Conservation (phyloP, 225 moss, liverwort and hornwort species). For the Pseudoscleropodium purum region DNA sequence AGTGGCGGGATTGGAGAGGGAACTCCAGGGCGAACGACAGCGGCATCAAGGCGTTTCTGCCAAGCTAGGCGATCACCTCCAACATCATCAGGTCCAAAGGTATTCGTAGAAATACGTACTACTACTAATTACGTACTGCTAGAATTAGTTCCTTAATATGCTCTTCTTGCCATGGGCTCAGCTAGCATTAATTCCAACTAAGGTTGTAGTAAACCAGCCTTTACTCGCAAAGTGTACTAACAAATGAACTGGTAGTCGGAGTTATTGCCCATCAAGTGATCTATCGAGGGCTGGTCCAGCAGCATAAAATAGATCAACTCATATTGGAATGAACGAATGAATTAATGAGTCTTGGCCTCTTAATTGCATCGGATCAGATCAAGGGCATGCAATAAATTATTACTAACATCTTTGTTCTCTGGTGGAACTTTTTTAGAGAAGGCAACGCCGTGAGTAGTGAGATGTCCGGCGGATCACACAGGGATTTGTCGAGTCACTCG, state of each 20-base stretch:
- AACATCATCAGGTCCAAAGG: slow-evolving; percentile 58
- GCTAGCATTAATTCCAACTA: neutral
- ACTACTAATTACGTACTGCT: neutral
- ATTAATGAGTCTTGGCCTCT: neutral
- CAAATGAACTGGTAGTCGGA: neutral
- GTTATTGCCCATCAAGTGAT: neutral
- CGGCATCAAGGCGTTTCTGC: slow-evolving; percentile 40
- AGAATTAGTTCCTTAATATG: neutral
- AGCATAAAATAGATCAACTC: neutral
- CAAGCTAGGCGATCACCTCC: slow-evolving; percentile 48
- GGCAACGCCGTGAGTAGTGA: slow-evolving; percentile 47
- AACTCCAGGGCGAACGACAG: slow-evolving; percentile 60
- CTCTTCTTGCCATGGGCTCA: neutral
- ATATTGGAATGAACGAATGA: neutral
- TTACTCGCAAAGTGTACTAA: neutral
- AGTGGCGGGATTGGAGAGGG: slow-evolving; percentile 55
- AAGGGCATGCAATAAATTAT: neutral
- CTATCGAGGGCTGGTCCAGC: neutral
- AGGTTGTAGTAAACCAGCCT: neutral
- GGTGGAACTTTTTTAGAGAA: slow-evolving; percentile 11
- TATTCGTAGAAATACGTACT: neutral
- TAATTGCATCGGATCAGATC: neutral
- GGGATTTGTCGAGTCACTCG: slow-evolving; percentile 48
- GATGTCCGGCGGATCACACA: slow-evolving; percentile 49
- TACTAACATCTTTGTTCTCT: neutral